Conservation (phyloP, 179 eudicot species). For the Silene vulgaris region DNA sequence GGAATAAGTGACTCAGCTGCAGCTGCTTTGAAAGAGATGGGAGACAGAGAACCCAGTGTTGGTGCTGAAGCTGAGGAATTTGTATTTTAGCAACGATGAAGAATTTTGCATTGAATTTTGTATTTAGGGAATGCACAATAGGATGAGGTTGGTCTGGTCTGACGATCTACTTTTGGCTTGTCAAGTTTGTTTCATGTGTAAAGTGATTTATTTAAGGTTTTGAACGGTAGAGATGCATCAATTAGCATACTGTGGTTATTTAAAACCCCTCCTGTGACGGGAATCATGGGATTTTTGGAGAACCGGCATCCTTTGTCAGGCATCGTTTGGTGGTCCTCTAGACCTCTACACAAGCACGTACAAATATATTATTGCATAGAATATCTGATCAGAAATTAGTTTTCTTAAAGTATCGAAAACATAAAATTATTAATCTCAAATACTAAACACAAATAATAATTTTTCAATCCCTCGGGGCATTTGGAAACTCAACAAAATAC, state of each 20-base stretch:
- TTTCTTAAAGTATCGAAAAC: no score
- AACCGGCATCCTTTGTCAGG: background rate
- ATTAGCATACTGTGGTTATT: background rate
- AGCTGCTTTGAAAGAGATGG: constrained; percentile 47
- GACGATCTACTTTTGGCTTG: background rate
- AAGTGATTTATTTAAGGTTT: background rate
- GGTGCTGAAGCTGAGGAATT: constrained; percentile 57
- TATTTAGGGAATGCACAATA: background rate
- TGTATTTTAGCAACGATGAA: constrained; percentile 42
- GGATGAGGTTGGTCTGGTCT: background rate
- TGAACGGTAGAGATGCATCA: background rate
- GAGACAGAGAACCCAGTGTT: constrained; percentile 23
- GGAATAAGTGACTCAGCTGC: constrained; percentile 62
- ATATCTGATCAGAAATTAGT: no score
- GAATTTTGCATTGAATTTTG: constrained; percentile 1
- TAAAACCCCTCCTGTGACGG: background rate
- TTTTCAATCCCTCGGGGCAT: no score
- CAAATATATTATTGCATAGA: background rate
- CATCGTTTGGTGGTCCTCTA: background rate
- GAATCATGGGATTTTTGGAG: background rate
- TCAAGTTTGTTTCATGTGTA: background rate
- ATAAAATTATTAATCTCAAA: no score
- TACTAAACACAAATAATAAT: no score
- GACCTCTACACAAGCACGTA: background rate
- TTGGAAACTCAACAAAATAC: no score